phyloP scores from a whole-genome alignment of 1,284 basidiomycete genomes.

The Microbotryum violaceum region DNA sequence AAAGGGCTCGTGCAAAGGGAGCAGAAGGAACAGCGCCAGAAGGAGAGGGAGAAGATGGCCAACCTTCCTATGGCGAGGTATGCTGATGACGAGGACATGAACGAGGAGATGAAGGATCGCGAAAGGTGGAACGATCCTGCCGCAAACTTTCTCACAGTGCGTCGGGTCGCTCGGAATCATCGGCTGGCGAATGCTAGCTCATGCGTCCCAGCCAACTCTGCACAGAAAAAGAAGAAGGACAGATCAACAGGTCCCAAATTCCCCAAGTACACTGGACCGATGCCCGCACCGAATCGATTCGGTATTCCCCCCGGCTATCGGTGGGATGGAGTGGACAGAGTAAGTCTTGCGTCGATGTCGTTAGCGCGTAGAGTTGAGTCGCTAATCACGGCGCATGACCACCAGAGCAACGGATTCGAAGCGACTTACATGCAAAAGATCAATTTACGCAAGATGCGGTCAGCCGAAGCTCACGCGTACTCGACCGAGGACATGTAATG shows the following conservation, averaged over 20 bases:
- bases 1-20: conserved; percentile 85
- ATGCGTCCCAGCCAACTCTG: neutral
- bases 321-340: conserved; percentile 70
- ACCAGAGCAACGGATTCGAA: conserved; percentile 89
- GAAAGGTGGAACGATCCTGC: conserved; percentile 93
- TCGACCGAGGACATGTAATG: conserved; percentile 31
- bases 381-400: neutral
- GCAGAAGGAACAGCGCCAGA: conserved; percentile 58
- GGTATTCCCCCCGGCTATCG: conserved; percentile 88
- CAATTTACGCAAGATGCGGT: conserved; percentile 24
- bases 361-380: neutral
- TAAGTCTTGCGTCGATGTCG: conserved; percentile 49
- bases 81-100: conserved; percentile 75
- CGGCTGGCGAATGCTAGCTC: neutral
- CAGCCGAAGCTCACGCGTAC: conserved; percentile 23
- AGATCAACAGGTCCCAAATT: conserved; percentile 31
- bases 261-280: conserved; percentile 79
- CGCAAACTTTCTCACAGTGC: conserved; percentile 78
- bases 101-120: conserved; percentile 67
- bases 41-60: conserved; percentile 58
- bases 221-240: conserved; percentile 51
- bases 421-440: conserved; percentile 76
- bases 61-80: conserved; percentile 56
- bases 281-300: conserved; percentile 88
- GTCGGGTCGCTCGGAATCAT: conserved; percentile 36